Percentiles rank a stretch among this genome's conserved stretches.
Evolutionary conservation across 257 asterid genomes (phyloP).

Genomic region (Solanum pimpinellifolium): DNA sequence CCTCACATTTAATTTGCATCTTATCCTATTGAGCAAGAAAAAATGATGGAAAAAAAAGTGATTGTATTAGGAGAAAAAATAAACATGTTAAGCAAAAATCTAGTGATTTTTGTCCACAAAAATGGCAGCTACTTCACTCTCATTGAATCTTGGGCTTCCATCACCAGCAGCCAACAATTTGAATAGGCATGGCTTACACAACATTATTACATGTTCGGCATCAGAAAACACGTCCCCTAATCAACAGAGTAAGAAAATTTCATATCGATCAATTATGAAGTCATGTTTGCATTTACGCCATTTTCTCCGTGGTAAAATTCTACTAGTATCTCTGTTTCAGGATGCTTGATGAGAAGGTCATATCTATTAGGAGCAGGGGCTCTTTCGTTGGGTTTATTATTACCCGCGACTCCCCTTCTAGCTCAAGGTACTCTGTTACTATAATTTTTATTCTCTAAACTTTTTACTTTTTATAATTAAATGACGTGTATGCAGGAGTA

Average conservation of each 20-base stretch:
- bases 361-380: conserved; percentile 54
- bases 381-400: conserved; percentile 24
- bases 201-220: conserved; percentile 25
- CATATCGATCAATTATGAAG: background rate
- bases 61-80: background rate
- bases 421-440: conserved; percentile 51
- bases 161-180: background rate
- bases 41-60: background rate
- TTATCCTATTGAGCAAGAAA: background rate
- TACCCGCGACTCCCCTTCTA: conserved; percentile 29
- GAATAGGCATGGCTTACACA: background rate
- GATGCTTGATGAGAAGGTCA: conserved; percentile 37
- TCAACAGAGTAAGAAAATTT: conserved; percentile 28
- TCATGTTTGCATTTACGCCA: too few species aligned
- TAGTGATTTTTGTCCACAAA: background rate
- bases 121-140: conserved; percentile 57
- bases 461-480: background rate
- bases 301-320: background rate
- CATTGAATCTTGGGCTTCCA: conserved; percentile 33
- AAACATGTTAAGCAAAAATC: background rate
- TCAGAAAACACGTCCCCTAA: conserved; percentile 5
- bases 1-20: background rate
- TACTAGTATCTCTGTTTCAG: conserved; percentile 11
- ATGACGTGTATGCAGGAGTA: conserved; percentile 17
- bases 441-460: background rate